Evolutionary conservation across 176 grass and related monocot genomes (phyloP).

Genomic region (Phragmites australis): DNA sequence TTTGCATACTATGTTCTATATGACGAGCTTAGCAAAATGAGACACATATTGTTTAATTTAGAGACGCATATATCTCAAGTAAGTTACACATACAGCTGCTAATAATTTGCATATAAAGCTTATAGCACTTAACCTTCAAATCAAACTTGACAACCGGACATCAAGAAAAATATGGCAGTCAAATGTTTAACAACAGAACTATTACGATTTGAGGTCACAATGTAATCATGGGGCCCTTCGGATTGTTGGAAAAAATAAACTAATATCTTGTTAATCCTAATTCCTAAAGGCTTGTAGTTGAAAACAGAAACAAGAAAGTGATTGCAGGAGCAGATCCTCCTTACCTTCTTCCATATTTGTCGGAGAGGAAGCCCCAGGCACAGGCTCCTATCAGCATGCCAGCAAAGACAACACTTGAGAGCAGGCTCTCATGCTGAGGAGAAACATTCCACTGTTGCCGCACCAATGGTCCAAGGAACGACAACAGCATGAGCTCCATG

Average conservation of each 20-base stretch:
- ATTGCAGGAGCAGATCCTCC: background rate
- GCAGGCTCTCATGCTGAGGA: slow-evolving; percentile 54
- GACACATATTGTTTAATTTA: too few relatives aligned
- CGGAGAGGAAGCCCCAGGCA: slow-evolving; percentile 62
- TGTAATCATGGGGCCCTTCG: background rate
- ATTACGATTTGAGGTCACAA: background rate
- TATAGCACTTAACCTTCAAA: too few relatives aligned
- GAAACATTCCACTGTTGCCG: slow-evolving; percentile 56
- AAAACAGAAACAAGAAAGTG: background rate
- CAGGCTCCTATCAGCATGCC: slow-evolving; percentile 60
- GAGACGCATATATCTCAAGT: too few relatives aligned
- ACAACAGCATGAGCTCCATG: slow-evolving; percentile 76
- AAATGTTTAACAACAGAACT: too few relatives aligned
- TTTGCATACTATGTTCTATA: too few relatives aligned
- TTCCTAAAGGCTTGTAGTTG: background rate
- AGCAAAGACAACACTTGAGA: slow-evolving; percentile 72
- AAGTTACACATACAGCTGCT: too few relatives aligned
- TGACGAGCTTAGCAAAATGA: too few relatives aligned
- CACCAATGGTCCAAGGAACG: slow-evolving; percentile 63
- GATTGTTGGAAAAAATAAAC: background rate
- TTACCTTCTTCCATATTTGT: slow-evolving; percentile 72
- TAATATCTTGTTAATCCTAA: background rate
- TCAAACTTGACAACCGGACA: background rate
- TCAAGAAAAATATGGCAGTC: too few relatives aligned
- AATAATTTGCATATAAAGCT: too few relatives aligned